Evolutionary conservation across 768 basidiomycete species (phyloP), one percentile per base, ranked within the genome.

Genomic region (Leccinellum rugosiceps): DNA sequence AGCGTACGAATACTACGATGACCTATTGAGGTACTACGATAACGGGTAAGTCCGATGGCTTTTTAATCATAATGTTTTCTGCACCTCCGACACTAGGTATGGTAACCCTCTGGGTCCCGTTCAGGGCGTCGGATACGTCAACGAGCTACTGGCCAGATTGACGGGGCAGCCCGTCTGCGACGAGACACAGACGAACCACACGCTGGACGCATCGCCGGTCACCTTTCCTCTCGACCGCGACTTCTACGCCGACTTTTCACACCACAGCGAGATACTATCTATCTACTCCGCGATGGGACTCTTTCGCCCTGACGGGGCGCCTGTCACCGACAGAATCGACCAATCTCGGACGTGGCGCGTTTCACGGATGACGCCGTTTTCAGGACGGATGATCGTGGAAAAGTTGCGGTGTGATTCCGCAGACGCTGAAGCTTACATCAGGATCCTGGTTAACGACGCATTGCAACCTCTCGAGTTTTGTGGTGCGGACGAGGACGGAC

Each of bases 91-190:
- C n/a, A 21, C 11, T 57, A 89, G 88, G 19, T 81, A 90, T 58
- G 90, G 91, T 3, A 83, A 84, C 58, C 61, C 69, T 3, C 75
- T 93, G 2, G 91, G 92, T 3, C 85, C 76, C 4, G 83, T 92
- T 6, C 90, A 91, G 67, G 91, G 92, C 31, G 86, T 94, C 4
- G 94, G 93, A 6, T 96, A 90, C 68, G 77, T 90, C 66, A 94
- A 93, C 68, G 93, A 95, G 73, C 81, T 96, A 17, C 69, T 95
- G 21, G 90, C 91, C 0, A 83, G 94, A 10, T 78, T 95, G 45
- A 90, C 86, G 0, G 77, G 78, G 13, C 71, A 69, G 17, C 81
- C 85, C 3, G 89, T 92, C 32, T 68, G 66, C 41, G 90, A 93
- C 70, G 60, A 78, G 60, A 93, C 91, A 0, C 86, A 88, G 62